These are phyloP conservation scores for Tetrapisispora iriomotensis DNA, from an alignment of 805 yeast genomes.

Conservation along the genomic window DNA sequence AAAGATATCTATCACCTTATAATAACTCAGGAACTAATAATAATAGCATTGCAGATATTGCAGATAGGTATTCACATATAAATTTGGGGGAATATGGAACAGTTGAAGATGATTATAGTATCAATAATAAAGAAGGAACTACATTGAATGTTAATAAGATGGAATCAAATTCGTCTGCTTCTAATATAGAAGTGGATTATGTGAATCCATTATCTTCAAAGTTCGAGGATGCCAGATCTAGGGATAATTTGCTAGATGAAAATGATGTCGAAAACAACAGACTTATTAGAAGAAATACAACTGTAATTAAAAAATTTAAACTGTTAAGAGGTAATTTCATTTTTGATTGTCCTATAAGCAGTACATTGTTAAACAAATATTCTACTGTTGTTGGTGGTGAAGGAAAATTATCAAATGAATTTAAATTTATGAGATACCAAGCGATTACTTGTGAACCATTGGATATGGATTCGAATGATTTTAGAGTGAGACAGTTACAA, in stretches of 20 bases:
- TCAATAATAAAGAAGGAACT: slow-evolving; percentile 1
- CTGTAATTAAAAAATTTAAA: slow-evolving; percentile 22
- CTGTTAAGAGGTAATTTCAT: slow-evolving; percentile 63
- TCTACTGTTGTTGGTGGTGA: slow-evolving; percentile 37
- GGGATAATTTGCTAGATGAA: slow-evolving; percentile 4
- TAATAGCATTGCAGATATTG: slow-evolving; percentile 1
- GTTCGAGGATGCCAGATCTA: slow-evolving; percentile 1
- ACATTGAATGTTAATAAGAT: slow-evolving; percentile 9
- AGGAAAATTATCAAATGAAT: slow-evolving; percentile 37
- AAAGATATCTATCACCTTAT: slow-evolving; percentile 1
- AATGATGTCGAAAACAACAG: neutral
- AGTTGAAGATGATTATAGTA: slow-evolving; percentile 8
- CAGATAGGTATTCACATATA: slow-evolving; percentile 11
- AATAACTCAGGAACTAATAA: neutral
- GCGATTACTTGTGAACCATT: slow-evolving; percentile 91
- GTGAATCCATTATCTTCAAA: neutral
- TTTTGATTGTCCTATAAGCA: slow-evolving; percentile 83
- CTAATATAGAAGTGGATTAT: slow-evolving; percentile 1
- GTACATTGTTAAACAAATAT: slow-evolving; percentile 46
- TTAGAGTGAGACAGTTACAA: slow-evolving; percentile 74
- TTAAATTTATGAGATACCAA: slow-evolving; percentile 81
- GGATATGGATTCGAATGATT: slow-evolving; percentile 49
- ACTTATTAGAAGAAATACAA: slow-evolving; percentile 5
- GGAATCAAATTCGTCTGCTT: slow-evolving; percentile 6
- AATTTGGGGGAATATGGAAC: slow-evolving; percentile 22